Evolutionary conservation across 768 basidiomycete species (phyloP).

Genomic region (Kwoniella pini): DNA sequence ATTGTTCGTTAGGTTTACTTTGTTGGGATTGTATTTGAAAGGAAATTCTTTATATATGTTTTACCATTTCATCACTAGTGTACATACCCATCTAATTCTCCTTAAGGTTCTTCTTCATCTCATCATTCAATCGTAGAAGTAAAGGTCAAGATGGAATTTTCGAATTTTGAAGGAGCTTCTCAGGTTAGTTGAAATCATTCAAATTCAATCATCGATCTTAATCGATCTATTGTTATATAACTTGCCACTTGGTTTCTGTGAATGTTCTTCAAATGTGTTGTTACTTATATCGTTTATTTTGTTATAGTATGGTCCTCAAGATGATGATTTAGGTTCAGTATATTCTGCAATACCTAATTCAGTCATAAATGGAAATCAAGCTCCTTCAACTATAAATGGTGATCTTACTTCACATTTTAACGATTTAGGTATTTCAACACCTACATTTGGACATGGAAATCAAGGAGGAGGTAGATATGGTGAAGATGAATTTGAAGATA

Average conservation of each 20-base stretch:
- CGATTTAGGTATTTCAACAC: slow-evolving; percentile 9
- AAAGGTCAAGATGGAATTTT: slow-evolving; percentile 46
- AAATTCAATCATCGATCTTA: too few relatives aligned
- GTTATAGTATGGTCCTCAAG: slow-evolving; percentile 47
- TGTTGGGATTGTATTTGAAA: too few relatives aligned
- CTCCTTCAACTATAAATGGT: slow-evolving; percentile 19
- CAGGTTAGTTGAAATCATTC: slow-evolving; percentile 35
- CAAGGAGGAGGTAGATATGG: slow-evolving; percentile 20
- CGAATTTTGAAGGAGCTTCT: slow-evolving; percentile 56
- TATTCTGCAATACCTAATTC: slow-evolving; percentile 39
- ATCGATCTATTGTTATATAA: too few relatives aligned
- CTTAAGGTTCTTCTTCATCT: too few relatives aligned
- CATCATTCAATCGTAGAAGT: too few relatives aligned
- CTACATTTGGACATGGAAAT: background rate
- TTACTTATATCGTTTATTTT: too few relatives aligned
- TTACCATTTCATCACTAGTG: too few relatives aligned
- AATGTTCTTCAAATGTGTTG: too few relatives aligned
- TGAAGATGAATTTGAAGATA: slow-evolving; percentile 37
- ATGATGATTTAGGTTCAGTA: slow-evolving; percentile 47
- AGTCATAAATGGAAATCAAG: slow-evolving; percentile 13
- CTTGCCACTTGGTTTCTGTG: too few relatives aligned
- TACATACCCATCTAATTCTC: too few relatives aligned
- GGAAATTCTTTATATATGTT: too few relatives aligned
- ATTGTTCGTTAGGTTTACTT: too few relatives aligned
- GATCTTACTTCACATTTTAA: slow-evolving; percentile 27